Base-by-base conservation (phyloP, 176 grass and related monocot species). In the Carex parvula region DNA sequence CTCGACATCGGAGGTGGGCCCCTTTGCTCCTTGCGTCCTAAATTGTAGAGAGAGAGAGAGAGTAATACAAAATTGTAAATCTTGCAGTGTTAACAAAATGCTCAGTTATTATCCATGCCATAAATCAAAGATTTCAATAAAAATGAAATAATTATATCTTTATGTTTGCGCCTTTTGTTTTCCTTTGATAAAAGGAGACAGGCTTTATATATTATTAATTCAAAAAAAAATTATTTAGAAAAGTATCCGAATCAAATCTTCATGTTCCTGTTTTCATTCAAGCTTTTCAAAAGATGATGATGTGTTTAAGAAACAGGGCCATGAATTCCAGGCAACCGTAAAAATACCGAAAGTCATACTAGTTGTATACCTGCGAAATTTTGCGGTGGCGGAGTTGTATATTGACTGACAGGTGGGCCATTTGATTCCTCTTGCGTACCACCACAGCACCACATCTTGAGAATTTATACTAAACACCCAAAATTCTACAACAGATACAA, bases 1-100 rank as follows among this genome's bases (percentile, higher is more conserved):
- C 60, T 50, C 53, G 87, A 87, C 81, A 83, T 83, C 15, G 85
- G 85, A 88, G 83, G 87, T 9, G 91, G 95, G 14, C 89, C 92
- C 79, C 91, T 89, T 64, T 87, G 88, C 14, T 82, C 89, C 84
- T 54, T 89, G 1, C 64, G 64, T 20, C 81, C 64, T 83, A 53
- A 83, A 41, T 56, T 21, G 33, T 35, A 35, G 33, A 35, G 33
- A 44, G 42, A 44, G 39, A 42, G 6, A 63, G 39, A 50, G 8
- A 21, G 64, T 17, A 18, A 77, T 6, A 73, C 8, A 55, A 16
- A 77, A 56, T 55, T 21, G n/a, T 33, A 33, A 33, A 33, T 33
- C 13, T 17, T 77, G 24, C 0, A 17, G 35, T 57, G 46, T 30
- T 32, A 22, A 62, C 60, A 26, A 62, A 20, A 62, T 24, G 20